Evolutionary conservation across 1,284 basidiomycete species (phyloP), one percentile per base, ranked within the genome.

Genomic region (Rhodotorula sp.): DNA sequence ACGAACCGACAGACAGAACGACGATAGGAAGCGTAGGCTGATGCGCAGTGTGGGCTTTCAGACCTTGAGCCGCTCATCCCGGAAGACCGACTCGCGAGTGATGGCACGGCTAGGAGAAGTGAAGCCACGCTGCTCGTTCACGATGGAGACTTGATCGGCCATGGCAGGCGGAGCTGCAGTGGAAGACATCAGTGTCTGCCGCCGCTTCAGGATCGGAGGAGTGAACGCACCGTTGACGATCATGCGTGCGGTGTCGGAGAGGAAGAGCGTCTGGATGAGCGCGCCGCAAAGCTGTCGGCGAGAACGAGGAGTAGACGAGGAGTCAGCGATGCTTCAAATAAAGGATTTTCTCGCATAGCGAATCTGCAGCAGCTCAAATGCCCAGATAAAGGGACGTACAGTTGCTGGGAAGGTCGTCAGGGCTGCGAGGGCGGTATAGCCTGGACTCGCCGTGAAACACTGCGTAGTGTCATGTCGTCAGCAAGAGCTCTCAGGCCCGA

Each of bases 401-500:
- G 58, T 66, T 5, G 63, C 70, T 12, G 70, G 70, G 66, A 74
- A 68, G 7, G 66, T 71, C n/a, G 73, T 71, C 7, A 74, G 59
- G 50, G 70, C 70, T 19, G 69, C 77, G 34, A 68, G 46, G 16
- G 75, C 66, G 23, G 76, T 76, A 63, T 72, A 70, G 17, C 70
- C 73, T 10, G 57, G 12, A 45, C 64, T 64, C 63, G 76, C 74
- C 34, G 73, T 77, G 41, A 70, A 71, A 59, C 74, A 72, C 42
- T 74, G 48, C 19, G 49, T 7, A 21, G 23, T 17, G 49, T 3
- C 23, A 25, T 4, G 23, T 21, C 4, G 8, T 19, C 23, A 49
- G 48, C 23, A 7, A 49, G 48, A 7, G 2, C 50, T 8, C 3
- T 4, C n/a, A 16, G 7, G 52, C 34, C 34, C 34, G 19, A 17